Conservation (phyloP, 805 yeast genomes). For the Yarrowia sp. region DNA sequence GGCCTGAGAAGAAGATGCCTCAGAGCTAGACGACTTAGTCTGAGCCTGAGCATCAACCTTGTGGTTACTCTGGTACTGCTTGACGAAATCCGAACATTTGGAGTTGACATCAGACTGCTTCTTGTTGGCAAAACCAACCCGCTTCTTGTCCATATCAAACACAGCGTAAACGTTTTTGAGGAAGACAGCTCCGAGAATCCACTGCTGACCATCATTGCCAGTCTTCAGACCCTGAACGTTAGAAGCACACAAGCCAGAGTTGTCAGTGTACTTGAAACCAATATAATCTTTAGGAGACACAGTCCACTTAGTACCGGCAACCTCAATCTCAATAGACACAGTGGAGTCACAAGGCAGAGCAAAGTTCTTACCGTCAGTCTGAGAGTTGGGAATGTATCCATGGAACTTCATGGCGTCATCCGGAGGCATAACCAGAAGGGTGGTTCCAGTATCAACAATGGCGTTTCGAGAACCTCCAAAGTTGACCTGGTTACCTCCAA, state of each 20-base stretch:
- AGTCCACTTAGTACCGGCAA: conserved; percentile 49
- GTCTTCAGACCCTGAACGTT: conserved; percentile 58
- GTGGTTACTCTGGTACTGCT: conserved; percentile 1
- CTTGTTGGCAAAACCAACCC: conserved; percentile 55
- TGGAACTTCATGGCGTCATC: conserved; percentile 56
- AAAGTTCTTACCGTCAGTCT: conserved; percentile 61
- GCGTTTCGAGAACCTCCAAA: conserved; percentile 41
- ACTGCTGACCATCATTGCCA: conserved; percentile 43
- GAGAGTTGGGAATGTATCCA: conserved; percentile 48
- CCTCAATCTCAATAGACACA: conserved; percentile 42
- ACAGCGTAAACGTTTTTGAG: conserved; percentile 55
- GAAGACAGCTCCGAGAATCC: conserved; percentile 68
- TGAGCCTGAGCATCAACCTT: background rate
- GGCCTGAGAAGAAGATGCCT: background rate
- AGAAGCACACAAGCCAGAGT: conserved; percentile 58
- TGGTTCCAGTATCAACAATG: conserved; percentile 65
- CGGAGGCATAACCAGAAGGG: conserved; percentile 55
- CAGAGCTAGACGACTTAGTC: too few relatives aligned
- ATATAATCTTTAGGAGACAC: conserved; percentile 47
- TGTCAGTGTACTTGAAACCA: conserved; percentile 47
- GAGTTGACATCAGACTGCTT: conserved; percentile 28
- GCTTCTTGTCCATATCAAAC: conserved; percentile 51
- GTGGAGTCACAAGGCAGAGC: conserved; percentile 59
- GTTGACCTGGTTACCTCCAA: conserved; percentile 40
- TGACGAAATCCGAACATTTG: background rate